These are phyloP conservation scores for Penicillium griseofulvum DNA, from an alignment of 2,329 filamentous ascomycete species.

Conservation along the genomic window DNA sequence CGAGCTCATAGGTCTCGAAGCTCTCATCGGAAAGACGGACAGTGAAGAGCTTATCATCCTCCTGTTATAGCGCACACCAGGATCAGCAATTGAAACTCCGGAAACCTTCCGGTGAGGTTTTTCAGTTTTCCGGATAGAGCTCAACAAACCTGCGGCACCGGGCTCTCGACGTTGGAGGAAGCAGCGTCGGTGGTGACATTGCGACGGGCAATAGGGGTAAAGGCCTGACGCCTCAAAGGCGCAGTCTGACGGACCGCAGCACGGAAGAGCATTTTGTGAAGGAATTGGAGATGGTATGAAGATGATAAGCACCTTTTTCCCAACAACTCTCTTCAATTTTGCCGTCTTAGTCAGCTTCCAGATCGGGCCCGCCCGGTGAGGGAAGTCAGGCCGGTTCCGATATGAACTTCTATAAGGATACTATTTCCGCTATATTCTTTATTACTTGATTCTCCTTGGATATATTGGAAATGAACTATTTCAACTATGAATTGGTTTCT, in stretches of 20 bases:
- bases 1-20: constrained; percentile 99
- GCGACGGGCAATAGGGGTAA: constrained; percentile 57
- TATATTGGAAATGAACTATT: background rate
- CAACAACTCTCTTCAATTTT: constrained; percentile 27
- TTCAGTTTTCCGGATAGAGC: constrained; percentile 37
- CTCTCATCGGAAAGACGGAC: constrained; percentile 94
- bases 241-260: constrained; percentile 61
- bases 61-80: constrained; percentile 51
- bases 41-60: constrained; percentile 90
- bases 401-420: too few species aligned
- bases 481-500: background rate
- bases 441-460: background rate
- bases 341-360: constrained; percentile 30
- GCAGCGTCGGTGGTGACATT: constrained; percentile 94
- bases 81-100: constrained; percentile 22
- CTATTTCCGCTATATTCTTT: background rate
- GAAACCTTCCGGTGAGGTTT: constrained; percentile 40
- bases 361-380: constrained; percentile 34
- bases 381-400: constrained; percentile 1
- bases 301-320: constrained; percentile 10
- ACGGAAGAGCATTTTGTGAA: constrained; percentile 66
- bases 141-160: constrained; percentile 60
- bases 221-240: constrained; percentile 53
- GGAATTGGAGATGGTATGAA: constrained; percentile 29
- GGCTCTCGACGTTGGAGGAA: constrained; percentile 80